Evolutionary conservation across 2,329 filamentous ascomycete genomes (phyloP), one percentile per base, ranked within the genome.

Genomic region (Diplodia seriata): DNA sequence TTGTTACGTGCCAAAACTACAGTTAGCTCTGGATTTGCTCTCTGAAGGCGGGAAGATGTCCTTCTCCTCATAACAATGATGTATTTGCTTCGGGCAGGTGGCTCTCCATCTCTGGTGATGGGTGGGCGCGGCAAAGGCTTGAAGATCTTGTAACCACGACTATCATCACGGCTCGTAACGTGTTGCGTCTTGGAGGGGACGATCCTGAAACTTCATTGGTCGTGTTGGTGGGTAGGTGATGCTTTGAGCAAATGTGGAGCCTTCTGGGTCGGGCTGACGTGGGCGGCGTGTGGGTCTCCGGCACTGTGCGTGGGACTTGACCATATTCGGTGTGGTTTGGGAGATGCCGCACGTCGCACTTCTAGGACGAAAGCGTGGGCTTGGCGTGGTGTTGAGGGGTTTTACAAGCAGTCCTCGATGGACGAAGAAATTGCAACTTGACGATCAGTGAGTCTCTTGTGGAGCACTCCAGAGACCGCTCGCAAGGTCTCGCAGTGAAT

Each of bases 331-430:
- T 20, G 43, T 33, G 57, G 50, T 61, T 62, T 15, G 56, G 20
- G 43, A 26, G 26, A 26, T 26, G 26, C 26, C 26, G 26, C 26
- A 26, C 26, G 26, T 26, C 26, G 26, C 26, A 26, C 26, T 26
- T 26, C 26, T 26, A 2, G 26, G 26, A 26, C 26, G 26, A 26
- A 26, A 47, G 26, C 15, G 40, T 20, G 40, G 23, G 26, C 57
- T 63, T 63, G 59, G 59, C 59, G 59, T 63, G 31, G 59, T 63
- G 59, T 63, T 63, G 59, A 63, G 47, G n/a, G 7, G 12, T 31
- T 49, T 26, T 4, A n/a, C n/a, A 36, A 26, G 38, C 36, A 20
- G n/a, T 7, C 31, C 31, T 36, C n/a, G 31, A 20, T 20, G 29
- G 29, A 20, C 7, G 40, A 20, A 20, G n/a, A 47, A 20, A 47